These are phyloP conservation scores for Shiraia bambusicola DNA, from an alignment of 2,329 filamentous ascomycete genomes.

Conservation along the genomic window DNA sequence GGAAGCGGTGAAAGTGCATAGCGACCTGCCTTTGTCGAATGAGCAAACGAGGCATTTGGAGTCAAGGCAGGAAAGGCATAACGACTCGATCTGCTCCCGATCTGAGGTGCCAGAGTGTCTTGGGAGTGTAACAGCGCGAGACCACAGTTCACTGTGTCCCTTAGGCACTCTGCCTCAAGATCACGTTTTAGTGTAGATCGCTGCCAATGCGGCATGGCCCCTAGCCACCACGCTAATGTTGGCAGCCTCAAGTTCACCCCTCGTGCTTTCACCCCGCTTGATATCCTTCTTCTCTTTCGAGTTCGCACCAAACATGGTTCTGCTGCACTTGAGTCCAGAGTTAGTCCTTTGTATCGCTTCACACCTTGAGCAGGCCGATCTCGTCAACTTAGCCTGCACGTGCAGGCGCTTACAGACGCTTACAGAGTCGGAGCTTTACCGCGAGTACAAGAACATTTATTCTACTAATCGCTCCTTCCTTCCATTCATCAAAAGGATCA, in stretches of 20 bases:
- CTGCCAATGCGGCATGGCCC: no score
- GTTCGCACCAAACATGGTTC: neutral
- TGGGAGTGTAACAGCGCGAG: neutral
- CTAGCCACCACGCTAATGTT: no score
- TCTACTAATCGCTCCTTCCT: neutral
- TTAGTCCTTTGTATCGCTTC: slow-evolving; percentile 13
- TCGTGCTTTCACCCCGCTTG: no score
- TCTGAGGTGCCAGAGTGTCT: neutral
- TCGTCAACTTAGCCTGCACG: slow-evolving; percentile 14
- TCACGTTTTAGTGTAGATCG: no score
- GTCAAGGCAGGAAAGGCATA: neutral
- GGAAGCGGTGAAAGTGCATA: neutral
- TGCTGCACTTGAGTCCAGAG: slow-evolving; percentile 12
- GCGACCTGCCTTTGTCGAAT: neutral
- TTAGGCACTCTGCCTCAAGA: no score
- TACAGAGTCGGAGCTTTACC: slow-evolving; percentile 15
- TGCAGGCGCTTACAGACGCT: slow-evolving; percentile 10
- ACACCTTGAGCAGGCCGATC: slow-evolving; percentile 10
- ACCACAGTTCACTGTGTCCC: neutral
- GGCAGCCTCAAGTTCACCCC: no score
- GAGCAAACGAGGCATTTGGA: neutral
- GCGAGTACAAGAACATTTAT: slow-evolving; percentile 10
- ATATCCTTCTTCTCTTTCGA: no score
- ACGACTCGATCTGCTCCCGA: neutral
- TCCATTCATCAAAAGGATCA: slow-evolving; percentile 4